A percentile compares a stretch with the other conserved stretches of the same genome.
phyloP scores from a whole-genome alignment of 768 basidiomycete genomes.

The Lyophyllum atratum region DNA sequence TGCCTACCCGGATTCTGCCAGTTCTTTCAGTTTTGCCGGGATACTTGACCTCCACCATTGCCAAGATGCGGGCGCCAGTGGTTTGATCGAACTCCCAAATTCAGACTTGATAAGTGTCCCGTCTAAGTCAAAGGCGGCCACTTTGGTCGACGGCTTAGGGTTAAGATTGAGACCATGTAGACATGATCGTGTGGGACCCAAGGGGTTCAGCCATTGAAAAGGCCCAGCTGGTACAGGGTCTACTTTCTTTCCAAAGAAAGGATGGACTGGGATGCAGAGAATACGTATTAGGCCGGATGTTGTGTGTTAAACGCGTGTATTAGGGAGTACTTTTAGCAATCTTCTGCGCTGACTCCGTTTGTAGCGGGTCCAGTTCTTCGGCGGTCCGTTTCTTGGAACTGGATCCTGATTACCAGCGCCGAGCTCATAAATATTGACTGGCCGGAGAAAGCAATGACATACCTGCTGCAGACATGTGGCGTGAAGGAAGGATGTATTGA shows the following conservation, averaged over 20 bases:
- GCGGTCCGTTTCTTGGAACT: slow-evolving; percentile 14
- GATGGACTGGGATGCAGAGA: slow-evolving; percentile 32
- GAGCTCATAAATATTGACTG: neutral
- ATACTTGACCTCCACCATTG: slow-evolving; percentile 76
- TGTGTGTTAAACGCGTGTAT: neutral
- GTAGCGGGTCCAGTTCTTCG: slow-evolving; percentile 8
- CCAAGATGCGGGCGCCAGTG: slow-evolving; percentile 43
- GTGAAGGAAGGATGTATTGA: neutral
- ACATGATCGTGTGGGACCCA: slow-evolving; percentile 41
- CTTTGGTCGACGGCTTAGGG: slow-evolving; percentile 51
- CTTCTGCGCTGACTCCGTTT: slow-evolving; percentile 5
- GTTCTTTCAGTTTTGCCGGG: slow-evolving; percentile 60
- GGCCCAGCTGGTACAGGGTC: slow-evolving; percentile 11
- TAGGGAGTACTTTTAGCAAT: slow-evolving; percentile 12
- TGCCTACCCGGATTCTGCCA: slow-evolving; percentile 60
- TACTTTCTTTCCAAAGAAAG: slow-evolving; percentile 38
- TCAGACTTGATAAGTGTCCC: slow-evolving; percentile 78
- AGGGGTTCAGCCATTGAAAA: slow-evolving; percentile 43
- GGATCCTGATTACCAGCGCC: neutral
- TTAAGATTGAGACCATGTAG: slow-evolving; percentile 41
- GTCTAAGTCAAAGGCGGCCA: slow-evolving; percentile 86
- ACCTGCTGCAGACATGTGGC: neutral
- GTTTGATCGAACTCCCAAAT: slow-evolving; percentile 28
- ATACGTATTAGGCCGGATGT: neutral
- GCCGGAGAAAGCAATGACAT: neutral